Base-by-base conservation (phyloP, 2,329 filamentous ascomycete genomes). In the Alternaria hordeiaustralica region DNA sequence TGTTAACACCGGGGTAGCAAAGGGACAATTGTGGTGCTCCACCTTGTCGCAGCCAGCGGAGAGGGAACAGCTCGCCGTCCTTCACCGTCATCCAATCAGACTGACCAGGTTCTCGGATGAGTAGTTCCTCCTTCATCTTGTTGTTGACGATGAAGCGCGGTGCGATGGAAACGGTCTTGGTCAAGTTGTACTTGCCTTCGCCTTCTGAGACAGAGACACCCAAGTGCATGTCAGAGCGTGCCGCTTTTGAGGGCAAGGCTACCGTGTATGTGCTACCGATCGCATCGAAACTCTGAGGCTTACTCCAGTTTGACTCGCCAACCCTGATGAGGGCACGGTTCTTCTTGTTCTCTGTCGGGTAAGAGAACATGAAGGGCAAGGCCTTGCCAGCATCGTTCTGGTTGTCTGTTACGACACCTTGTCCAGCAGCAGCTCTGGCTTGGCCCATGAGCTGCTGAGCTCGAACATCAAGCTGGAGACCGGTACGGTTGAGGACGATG, bases 141-240 rank as follows among this genome's bases (percentile, higher is more conserved):
- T 97, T 99, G 79, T 97, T 94, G 68, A 99, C 84, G 58, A 99
- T 91, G 75, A 97, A 99, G 23, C 96, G 89, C 25, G 96, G 96
- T 0, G 96, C 90, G 44, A 99, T 87, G 1, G 94, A 97, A 25
- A 99, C 92, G 12, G 97, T 92, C 82, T 97, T 98, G 18, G 93
- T 96, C 84, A 99, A 85, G 80, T 97, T 98, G 84, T 98, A 99
- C 81, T 99, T 99, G 73, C 96, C 96, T 74, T 97, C 92, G 11
- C 96, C 96, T 61, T 96, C 91, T 61, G 92, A 89, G 28, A 99
- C 90, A 2, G 91, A 95, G 53, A 99, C 89, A 50, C 96, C 96
- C 7, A 96, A 87, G 73, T 98, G 94, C 74, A 98, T 94, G 79
- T 99, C 96, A 3, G 90, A 90, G 66, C 87, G 84, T 46, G 88